These are phyloP conservation scores for Paecilomyces sp. DNA, from an alignment of 2,329 filamentous ascomycete genomes.

Conservation along the genomic window DNA sequence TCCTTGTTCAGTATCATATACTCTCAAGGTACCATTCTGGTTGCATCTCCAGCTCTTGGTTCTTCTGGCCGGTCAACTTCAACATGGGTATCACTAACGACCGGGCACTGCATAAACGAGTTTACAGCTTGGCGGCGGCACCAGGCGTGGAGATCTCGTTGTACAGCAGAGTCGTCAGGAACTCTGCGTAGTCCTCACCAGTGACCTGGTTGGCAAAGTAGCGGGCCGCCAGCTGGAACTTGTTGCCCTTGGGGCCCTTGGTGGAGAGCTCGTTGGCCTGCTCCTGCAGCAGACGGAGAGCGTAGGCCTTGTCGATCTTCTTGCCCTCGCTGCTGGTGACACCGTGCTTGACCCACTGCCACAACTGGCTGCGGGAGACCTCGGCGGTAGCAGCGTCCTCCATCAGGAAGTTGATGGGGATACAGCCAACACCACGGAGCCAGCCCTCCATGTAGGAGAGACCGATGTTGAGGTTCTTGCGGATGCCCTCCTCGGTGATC, in stretches of 20 bases:
- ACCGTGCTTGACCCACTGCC: slow-evolving; percentile 82
- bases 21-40: neutral
- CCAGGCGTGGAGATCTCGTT: slow-evolving; percentile 76
- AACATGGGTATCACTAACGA: neutral
- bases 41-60: neutral
- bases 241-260: slow-evolving; percentile 79
- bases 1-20: neutral
- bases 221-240: slow-evolving; percentile 81
- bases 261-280: slow-evolving; percentile 66
- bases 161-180: slow-evolving; percentile 71
- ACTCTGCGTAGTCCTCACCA: slow-evolving; percentile 95
- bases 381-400: slow-evolving; percentile 97
- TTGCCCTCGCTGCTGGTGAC: slow-evolving; percentile 79
- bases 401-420: slow-evolving; percentile 97
- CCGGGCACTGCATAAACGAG: neutral
- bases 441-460: slow-evolving; percentile 98
- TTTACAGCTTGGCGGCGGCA: slow-evolving; percentile 54
- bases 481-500: slow-evolving; percentile 89
- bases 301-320: slow-evolving; percentile 87
- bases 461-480: slow-evolving; percentile 95
- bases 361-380: slow-evolving; percentile 87
- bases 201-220: slow-evolving; percentile 93
- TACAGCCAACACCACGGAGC: slow-evolving; percentile 89
- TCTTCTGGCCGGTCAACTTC: neutral
- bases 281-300: slow-evolving; percentile 79